phyloP scores from a whole-genome alignment of 495 filamentous ascomycete genomes.

The Talaromyces trachyspermus region DNA sequence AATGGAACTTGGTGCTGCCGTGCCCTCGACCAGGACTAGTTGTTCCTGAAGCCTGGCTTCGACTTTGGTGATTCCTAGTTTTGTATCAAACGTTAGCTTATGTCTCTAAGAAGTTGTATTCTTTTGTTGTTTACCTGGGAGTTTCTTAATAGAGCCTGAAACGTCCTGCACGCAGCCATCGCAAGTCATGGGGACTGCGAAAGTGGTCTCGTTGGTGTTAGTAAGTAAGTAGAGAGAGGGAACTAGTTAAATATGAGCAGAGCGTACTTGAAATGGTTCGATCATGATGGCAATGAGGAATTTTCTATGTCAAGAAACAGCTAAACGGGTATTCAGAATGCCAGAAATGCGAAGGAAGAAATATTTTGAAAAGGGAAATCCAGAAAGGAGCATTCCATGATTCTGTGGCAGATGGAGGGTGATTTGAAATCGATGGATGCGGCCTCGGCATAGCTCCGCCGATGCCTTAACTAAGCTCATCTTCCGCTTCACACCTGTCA shows the following conservation, averaged over 20 bases:
- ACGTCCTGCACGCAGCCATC: slow-evolving; percentile 79
- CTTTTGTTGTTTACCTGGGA: slow-evolving; percentile 48
- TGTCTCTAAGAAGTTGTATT: background rate
- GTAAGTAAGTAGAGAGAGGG: background rate
- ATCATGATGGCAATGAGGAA: slow-evolving; percentile 35
- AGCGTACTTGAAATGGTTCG: slow-evolving; percentile 49
- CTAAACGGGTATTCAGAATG: slow-evolving; percentile 1
- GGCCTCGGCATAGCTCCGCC: slow-evolving; percentile 8
- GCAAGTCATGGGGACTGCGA: slow-evolving; percentile 91
- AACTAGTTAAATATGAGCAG: background rate
- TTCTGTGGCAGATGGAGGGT: slow-evolving; percentile 17
- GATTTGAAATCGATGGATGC: slow-evolving; percentile 29
- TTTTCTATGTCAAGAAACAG: slow-evolving; percentile 6
- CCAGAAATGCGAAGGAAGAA: slow-evolving; percentile 4
- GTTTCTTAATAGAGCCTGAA: slow-evolving; percentile 61
- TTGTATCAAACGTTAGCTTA: background rate
- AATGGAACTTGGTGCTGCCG: slow-evolving; percentile 79
- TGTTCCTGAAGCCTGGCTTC: slow-evolving; percentile 42
- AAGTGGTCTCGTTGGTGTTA: slow-evolving; percentile 59
- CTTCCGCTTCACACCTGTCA: background rate
- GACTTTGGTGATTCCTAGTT: slow-evolving; percentile 38
- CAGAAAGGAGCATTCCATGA: background rate
- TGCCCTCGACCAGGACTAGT: slow-evolving; percentile 40
- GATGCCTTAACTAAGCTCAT: background rate
- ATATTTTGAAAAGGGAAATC: no score